A percentile compares a stretch with the other conserved stretches of the same genome.
phyloP scores from a whole-genome alignment of 352 stramenopile species.

The Pythium grandisporangium region DNA sequence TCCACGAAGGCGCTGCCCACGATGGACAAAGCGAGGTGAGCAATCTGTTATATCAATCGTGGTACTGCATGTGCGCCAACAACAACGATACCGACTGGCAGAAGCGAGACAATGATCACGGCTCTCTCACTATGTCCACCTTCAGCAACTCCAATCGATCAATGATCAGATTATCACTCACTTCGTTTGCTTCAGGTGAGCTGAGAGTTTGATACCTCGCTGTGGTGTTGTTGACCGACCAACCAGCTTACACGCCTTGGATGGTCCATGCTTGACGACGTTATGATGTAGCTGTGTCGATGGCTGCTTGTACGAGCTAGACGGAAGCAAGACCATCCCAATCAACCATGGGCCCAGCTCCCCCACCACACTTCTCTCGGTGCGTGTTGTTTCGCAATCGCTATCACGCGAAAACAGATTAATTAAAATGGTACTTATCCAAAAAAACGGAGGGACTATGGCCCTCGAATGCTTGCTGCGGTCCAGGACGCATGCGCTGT shows the following conservation, averaged over 20 bases:
- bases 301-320: slow-evolving; percentile 92
- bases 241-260: not conserved
- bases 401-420: too few relatives aligned
- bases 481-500: slow-evolving; percentile 84
- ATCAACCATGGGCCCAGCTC: slow-evolving; percentile 91
- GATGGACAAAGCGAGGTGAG: slow-evolving; percentile 82
- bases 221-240: too few relatives aligned
- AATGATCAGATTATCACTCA: slow-evolving; percentile 95
- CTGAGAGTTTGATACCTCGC: too few relatives aligned
- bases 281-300: slow-evolving; percentile 62
- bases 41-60: not conserved
- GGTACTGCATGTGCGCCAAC: too few relatives aligned
- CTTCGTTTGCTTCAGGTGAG: slow-evolving; percentile 92
- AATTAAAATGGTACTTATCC: too few relatives aligned
- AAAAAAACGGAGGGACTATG: not conserved
- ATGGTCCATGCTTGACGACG: not conserved
- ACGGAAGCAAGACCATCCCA: slow-evolving; percentile 91
- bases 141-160: slow-evolving; percentile 81
- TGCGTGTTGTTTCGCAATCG: slow-evolving; percentile 5
- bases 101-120: too few relatives aligned
- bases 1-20: slow-evolving; percentile 86
- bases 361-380: slow-evolving; percentile 75
- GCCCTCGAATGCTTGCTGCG: not conserved
- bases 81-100: too few relatives aligned
- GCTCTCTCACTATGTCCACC: too few relatives aligned